Evolutionary conservation across 208 protist species (phyloP), one percentile per base, ranked within the genome.

Genomic region (Acanthamoeba lenticulata): DNA sequence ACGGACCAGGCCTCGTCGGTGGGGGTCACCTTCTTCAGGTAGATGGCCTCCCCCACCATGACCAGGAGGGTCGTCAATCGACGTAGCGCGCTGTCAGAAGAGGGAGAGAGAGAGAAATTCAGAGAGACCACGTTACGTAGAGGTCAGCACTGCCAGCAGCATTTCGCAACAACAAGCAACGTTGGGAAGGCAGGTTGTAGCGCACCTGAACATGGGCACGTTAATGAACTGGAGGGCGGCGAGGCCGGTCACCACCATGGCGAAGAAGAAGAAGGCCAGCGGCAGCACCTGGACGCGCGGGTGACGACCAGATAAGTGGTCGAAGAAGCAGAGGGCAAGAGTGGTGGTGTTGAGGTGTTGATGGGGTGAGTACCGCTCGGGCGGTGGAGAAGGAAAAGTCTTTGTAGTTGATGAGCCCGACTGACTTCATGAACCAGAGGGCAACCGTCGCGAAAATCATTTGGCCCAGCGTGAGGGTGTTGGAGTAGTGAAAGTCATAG

Each of bases 201-300:
- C 81, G 19, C 49, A 77, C 57, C 40, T 94, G 77, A 96, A 97
- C 89, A 97, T 96, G 65, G 97, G 96, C 62, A 97, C 81, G 67
- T 90, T 96, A 0, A 97, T 95, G 34, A 89, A 92, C 55, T 86
- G 94, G 15, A 94, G 93, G 91, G 81, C 95, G 65, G 94, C 95
- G 92, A 93, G 95, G 27, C 97, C 97, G 38, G 95, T 96, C 21
- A 97, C 67, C 9, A 95, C 94, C 93, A 97, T 97, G 19, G 67
- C 52, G 21, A 96, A 94, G 65, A 97, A 97, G 77, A 96, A 95
- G 27, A 97, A 62, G 36, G 97, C 94, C 49, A 97, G 94, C 24
- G 96, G 95, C 32, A 92, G 91, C n/a, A 97, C 85, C 92, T 97
- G 90, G 29, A 90, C n/a, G 19, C 49, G 47, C 29, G 36, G 4